These are phyloP conservation scores for Corchorus olitorius DNA, from an alignment of 345 rosid genomes.

Conservation along the genomic window DNA sequence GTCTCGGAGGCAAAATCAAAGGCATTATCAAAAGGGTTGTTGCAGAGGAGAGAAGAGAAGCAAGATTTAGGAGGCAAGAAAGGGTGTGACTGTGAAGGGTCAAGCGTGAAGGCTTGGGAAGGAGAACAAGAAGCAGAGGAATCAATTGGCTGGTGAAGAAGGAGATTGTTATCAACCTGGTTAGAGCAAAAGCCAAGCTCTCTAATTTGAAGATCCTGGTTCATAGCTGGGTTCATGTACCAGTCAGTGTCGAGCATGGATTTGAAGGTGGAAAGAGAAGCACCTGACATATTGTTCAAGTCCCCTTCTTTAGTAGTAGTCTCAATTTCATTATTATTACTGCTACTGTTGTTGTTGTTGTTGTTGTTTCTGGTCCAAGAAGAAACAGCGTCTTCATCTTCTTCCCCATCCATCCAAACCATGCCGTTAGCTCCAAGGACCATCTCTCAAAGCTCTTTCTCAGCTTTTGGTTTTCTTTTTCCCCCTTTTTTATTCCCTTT, in stretches of 20 bases:
- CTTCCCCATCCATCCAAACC: constrained; percentile 62
- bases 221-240: constrained; percentile 36
- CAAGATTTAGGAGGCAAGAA: constrained; percentile 50
- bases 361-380: constrained; percentile 57
- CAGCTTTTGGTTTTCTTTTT: not conserved
- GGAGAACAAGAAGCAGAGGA: constrained; percentile 75
- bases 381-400: constrained; percentile 45
- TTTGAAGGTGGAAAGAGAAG: constrained; percentile 47
- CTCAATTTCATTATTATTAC: constrained; percentile 19
- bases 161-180: constrained; percentile 39
- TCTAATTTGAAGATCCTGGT: constrained; percentile 53
- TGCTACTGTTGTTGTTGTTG: constrained; percentile 16
- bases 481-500: not conserved
- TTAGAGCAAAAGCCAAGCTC: constrained; percentile 44
- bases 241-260: constrained; percentile 77
- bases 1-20: constrained; percentile 63
- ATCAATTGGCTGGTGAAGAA: constrained; percentile 55
- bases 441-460: constrained; percentile 34
- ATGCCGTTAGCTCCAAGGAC: constrained; percentile 61
- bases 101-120: constrained; percentile 55
- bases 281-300: constrained; percentile 34
- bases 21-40: constrained; percentile 58
- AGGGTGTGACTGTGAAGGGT: constrained; percentile 50
- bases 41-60: constrained; percentile 42
- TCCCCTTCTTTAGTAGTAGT: constrained; percentile 29